phyloP scores from a whole-genome alignment of 2,329 filamentous ascomycete genomes.

The Xylaria sp. region DNA sequence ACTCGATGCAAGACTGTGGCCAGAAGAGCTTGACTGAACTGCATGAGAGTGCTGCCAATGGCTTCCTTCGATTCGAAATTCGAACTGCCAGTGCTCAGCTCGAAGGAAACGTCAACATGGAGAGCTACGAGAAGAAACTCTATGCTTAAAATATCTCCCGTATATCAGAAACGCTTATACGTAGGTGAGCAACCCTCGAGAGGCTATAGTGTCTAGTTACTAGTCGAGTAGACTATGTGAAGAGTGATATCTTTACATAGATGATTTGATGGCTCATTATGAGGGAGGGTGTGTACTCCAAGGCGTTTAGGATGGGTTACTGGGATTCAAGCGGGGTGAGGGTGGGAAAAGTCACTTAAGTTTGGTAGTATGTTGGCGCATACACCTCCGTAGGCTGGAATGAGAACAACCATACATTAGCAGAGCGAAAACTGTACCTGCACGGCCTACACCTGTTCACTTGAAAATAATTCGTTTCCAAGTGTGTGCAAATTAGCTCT shows the following conservation, averaged over 20 bases:
- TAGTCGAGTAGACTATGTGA: background rate
- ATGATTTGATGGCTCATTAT: conserved; percentile 33
- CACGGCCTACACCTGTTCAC: background rate
- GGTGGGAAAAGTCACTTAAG: conserved; percentile 20
- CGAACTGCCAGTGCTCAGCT: conserved; percentile 93
- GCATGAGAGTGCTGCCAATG: conserved; percentile 77
- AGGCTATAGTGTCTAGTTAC: background rate
- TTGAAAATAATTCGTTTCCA: background rate
- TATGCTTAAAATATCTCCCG: conserved; percentile 71
- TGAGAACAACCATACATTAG: background rate
- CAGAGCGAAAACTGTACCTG: background rate
- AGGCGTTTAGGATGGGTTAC: conserved; percentile 32
- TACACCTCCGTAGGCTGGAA: background rate
- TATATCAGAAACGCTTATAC: conserved; percentile 23
- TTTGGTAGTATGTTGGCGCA: conserved; percentile 3
- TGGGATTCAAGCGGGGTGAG: conserved; percentile 22
- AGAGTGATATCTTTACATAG: conserved; percentile 16
- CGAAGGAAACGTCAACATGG: conserved; percentile 97
- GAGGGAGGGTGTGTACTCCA: conserved; percentile 14
- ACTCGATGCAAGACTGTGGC: conserved; percentile 96
- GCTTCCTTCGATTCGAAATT: conserved; percentile 89
- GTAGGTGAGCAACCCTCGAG: conserved; percentile 8
- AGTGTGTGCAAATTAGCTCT: background rate
- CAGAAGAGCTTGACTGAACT: conserved; percentile 81
- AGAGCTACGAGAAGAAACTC: conserved; percentile 99